Evolutionary conservation across 441 rosid species (phyloP), one percentile per base, ranked within the genome.

Genomic region (Capsella rubella): DNA sequence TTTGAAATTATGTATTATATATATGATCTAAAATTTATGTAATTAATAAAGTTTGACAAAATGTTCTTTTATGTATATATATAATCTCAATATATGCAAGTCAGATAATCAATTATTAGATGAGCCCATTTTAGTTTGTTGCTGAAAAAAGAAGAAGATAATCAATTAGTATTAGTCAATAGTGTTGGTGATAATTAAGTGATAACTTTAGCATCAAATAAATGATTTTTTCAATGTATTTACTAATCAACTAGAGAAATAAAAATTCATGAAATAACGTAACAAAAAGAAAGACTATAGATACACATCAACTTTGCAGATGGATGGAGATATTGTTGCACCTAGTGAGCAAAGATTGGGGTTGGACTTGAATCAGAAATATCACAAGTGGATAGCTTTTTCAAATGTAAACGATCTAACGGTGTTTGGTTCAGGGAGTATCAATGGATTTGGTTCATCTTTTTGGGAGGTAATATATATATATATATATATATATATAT

Each of bases 401-500:
- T 1, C 39, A 7, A 64, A 13, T 34, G 8, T 64, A 64, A 50
- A 50, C 14, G 58, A 50, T 65, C 3, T 49, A 50, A 50, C 47
- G 0, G 5, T 65, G 14, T 4, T 21, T 50, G 70, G 70, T 50
- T 5, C 58, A 0, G 70, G 70, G 18, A 65, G 13, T 34, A 35
- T 65, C 58, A 65, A 65, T 50, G 58, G 70, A 50, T 65, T 50
- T 50, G 70, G 70, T 50, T 65, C 70, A 34, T 50, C 70, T 18
- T 65, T 65, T 50, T 65, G 70, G 70, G 9, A 65, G 58, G 70
- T 65, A 50, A 34, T 34, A 57, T 8, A 58, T 9, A 35, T 35
- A 18, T 15, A 5, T 14, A 58, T 21, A 34, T 34, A 57, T 8
- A 34, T 34, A 57, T 8, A 34, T 34, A 57, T 8, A 34, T 34